These are phyloP conservation scores for Fraxinus angustifolia DNA, from an alignment of 305 asterid species.

Conservation along the genomic window DNA sequence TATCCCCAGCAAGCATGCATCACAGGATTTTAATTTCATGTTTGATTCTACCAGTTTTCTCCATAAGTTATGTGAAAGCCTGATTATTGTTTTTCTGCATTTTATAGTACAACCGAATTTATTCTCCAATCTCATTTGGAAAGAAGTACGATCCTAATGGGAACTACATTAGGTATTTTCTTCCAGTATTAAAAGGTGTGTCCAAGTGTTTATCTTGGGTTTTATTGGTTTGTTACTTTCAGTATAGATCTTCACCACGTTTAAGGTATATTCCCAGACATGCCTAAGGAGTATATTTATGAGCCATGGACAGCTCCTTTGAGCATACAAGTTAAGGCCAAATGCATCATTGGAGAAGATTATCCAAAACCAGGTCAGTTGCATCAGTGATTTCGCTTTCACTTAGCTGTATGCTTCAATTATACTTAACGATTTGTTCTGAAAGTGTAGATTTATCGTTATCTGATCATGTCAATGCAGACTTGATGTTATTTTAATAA, in stretches of 20 bases:
- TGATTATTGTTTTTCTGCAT: slow-evolving; percentile 12
- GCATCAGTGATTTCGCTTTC: background rate
- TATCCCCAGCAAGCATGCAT: background rate
- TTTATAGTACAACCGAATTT: slow-evolving; percentile 74
- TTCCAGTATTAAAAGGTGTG: slow-evolving; percentile 76
- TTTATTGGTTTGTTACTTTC: slow-evolving; percentile 19
- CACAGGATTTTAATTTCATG: background rate
- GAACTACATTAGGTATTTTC: slow-evolving; percentile 74
- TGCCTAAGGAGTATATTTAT: slow-evolving; percentile 92
- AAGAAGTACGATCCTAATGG: slow-evolving; percentile 88
- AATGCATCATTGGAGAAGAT: slow-evolving; percentile 82
- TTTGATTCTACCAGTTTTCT: background rate
- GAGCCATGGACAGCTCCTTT: slow-evolving; percentile 95
- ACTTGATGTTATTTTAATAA: background rate
- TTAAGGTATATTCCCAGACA: slow-evolving; percentile 44
- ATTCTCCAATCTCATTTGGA: slow-evolving; percentile 88
- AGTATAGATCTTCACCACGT: background rate
- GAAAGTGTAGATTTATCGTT: background rate
- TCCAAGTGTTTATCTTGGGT: slow-evolving; percentile 17
- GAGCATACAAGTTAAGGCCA: slow-evolving; percentile 71
- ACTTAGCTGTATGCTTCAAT: slow-evolving; percentile 1
- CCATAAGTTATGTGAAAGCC: background rate
- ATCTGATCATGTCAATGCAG: background rate
- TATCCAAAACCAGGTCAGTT: slow-evolving; percentile 88
- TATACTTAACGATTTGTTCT: background rate